These are phyloP conservation scores for Moelleriella libera DNA, from an alignment of 2,329 filamentous ascomycete genomes.

Conservation along the genomic window DNA sequence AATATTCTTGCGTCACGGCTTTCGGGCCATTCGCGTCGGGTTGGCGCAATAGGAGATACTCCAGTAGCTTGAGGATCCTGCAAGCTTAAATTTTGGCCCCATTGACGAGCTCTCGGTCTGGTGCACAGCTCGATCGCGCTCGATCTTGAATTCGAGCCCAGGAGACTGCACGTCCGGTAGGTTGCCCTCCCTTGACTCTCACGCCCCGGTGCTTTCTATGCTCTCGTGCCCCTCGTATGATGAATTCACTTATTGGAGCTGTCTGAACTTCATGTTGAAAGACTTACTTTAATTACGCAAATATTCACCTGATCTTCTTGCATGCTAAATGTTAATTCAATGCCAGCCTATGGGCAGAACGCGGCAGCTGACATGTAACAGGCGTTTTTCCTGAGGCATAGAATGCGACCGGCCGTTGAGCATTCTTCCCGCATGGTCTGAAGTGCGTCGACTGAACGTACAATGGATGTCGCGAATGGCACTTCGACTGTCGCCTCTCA, in stretches of 20 bases:
- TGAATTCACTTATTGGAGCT: constrained; percentile 59
- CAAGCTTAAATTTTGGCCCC: no score
- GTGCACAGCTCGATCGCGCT: no score
- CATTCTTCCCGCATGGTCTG: not conserved
- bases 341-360: not conserved
- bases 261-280: constrained; percentile 54
- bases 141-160: no score
- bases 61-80: no score
- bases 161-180: no score
- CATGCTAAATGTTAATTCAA: no score
- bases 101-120: no score
- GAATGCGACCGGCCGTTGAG: not conserved
- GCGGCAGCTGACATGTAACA: not conserved
- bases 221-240: constrained; percentile 18
- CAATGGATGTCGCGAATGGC: constrained; percentile 30
- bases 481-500: constrained; percentile 16
- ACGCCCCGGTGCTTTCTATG: not conserved
- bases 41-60: no score
- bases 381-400: not conserved
- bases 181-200: no score
- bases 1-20: no score
- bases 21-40: no score
- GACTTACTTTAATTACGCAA: constrained; percentile 19
- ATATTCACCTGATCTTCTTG: no score
- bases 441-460: not conserved